These are phyloP conservation scores for Fraxinus greggii DNA, from an alignment of 305 asterid genomes.

Conservation along the genomic window DNA sequence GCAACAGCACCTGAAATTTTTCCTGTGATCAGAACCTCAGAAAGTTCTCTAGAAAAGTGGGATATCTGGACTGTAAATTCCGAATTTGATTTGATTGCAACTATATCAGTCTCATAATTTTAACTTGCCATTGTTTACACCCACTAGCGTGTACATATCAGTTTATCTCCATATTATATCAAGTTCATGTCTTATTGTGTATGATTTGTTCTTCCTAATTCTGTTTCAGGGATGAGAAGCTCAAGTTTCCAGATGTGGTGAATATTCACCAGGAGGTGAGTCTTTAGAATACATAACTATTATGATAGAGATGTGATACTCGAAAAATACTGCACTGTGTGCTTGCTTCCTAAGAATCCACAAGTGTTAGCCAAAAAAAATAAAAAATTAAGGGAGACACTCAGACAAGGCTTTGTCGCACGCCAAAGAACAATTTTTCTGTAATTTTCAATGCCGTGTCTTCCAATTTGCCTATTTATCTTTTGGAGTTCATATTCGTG, in stretches of 20 bases:
- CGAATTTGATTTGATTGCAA: neutral
- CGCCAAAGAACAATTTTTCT: neutral
- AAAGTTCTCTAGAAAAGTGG: neutral
- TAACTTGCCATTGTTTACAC: neutral
- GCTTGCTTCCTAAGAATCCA: neutral
- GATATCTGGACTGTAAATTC: neutral
- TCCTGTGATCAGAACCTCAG: neutral
- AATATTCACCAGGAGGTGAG: conserved; percentile 69
- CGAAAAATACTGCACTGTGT: neutral
- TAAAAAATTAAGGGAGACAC: neutral
- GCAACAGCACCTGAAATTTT: neutral
- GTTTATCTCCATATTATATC: neutral
- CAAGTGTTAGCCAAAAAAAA: neutral
- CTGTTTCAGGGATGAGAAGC: conserved; percentile 71
- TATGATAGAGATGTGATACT: neutral
- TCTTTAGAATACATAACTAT: conserved; percentile 8
- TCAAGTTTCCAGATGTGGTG: conserved; percentile 55
- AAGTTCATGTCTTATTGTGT: neutral
- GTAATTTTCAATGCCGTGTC: neutral
- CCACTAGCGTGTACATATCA: neutral
- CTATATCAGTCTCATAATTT: neutral
- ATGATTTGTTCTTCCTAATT: conserved; percentile 12
- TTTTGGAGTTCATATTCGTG: neutral
- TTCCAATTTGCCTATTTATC: neutral
- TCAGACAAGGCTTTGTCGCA: neutral